A percentile compares a stretch with the other conserved stretches of the same genome.
Conservation (phyloP, 2,329 filamentous ascomycete genomes). For the Alternaria sp. region DNA sequence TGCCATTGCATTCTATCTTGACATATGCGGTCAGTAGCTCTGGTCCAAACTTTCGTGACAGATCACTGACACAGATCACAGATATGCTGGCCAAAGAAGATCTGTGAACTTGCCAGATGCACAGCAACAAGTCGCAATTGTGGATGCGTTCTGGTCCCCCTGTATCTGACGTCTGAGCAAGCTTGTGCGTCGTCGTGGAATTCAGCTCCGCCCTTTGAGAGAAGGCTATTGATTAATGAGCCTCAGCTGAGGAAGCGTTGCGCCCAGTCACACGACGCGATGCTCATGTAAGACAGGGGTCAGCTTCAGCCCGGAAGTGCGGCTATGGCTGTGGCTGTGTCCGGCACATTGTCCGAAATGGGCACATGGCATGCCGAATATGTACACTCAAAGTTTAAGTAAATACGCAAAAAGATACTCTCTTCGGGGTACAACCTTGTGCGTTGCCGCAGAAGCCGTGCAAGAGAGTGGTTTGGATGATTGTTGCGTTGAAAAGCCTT, state of each 20-base stretch:
- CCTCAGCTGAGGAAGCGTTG: slow-evolving; percentile 13
- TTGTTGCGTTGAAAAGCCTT: background rate
- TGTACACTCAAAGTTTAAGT: background rate
- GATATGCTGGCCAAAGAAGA: slow-evolving; percentile 50
- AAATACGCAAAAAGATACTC: background rate
- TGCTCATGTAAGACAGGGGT: slow-evolving; percentile 15
- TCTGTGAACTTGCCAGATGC: slow-evolving; percentile 21
- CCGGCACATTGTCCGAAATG: slow-evolving; percentile 4
- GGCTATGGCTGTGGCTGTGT: slow-evolving; percentile 40
- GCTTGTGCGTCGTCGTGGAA: background rate
- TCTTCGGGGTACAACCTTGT: background rate
- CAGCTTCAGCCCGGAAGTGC: slow-evolving; percentile 18
- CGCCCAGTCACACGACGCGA: slow-evolving; percentile 7
- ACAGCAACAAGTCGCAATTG: background rate
- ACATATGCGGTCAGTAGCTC: slow-evolving; percentile 64
- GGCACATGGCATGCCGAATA: background rate
- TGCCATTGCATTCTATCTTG: slow-evolving; percentile 67
- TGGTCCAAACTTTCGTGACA: background rate
- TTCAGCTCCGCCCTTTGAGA: background rate
- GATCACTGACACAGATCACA: slow-evolving; percentile 11
- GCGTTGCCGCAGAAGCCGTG: background rate
- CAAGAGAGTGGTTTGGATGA: background rate
- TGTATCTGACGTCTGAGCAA: background rate
- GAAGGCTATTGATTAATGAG: slow-evolving; percentile 18
- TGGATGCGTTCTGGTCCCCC: background rate